These are phyloP conservation scores for Petasospora fabianii DNA, from an alignment of 1,139 yeast genomes.

Conservation along the genomic window DNA sequence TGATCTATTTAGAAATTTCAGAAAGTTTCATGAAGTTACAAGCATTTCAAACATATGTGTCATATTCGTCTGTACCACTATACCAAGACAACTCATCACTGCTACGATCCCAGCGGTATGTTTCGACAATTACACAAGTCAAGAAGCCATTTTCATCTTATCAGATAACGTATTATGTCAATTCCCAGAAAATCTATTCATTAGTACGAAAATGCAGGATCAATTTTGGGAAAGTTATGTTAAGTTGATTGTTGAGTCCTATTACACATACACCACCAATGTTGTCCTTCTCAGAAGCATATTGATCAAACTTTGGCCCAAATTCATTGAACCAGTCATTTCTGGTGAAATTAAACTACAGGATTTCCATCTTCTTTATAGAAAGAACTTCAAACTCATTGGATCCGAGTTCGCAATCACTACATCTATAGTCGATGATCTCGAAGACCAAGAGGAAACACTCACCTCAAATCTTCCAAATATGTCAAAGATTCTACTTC, in stretches of 20 bases:
- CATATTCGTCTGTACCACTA: constrained; percentile 35
- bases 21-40: constrained; percentile 42
- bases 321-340: constrained; percentile 41
- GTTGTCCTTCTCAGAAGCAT: constrained; percentile 42
- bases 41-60: constrained; percentile 29
- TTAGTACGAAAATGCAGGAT: constrained; percentile 6
- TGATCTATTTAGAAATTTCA: constrained; percentile 44
- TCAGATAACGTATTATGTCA: constrained; percentile 30
- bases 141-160: constrained; percentile 39
- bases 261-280: constrained; percentile 49
- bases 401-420: constrained; percentile 24
- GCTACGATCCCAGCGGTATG: constrained; percentile 47
- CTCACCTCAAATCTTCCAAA: constrained; percentile 45
- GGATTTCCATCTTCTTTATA: constrained; percentile 47
- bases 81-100: constrained; percentile 45
- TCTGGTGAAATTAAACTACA: constrained; percentile 32
- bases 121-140: constrained; percentile 44
- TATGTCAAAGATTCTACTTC: constrained; percentile 55
- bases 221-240: constrained; percentile 48
- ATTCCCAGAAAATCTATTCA: constrained; percentile 22
- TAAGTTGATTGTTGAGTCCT: constrained; percentile 49
- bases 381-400: constrained; percentile 41
- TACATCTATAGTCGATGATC: constrained; percentile 5
- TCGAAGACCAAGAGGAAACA: constrained; percentile 2
- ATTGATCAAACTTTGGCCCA: constrained; percentile 47